Evolutionary conservation across 1,284 basidiomycete genomes (phyloP).

Genomic region (Microbotryum intermedium): DNA sequence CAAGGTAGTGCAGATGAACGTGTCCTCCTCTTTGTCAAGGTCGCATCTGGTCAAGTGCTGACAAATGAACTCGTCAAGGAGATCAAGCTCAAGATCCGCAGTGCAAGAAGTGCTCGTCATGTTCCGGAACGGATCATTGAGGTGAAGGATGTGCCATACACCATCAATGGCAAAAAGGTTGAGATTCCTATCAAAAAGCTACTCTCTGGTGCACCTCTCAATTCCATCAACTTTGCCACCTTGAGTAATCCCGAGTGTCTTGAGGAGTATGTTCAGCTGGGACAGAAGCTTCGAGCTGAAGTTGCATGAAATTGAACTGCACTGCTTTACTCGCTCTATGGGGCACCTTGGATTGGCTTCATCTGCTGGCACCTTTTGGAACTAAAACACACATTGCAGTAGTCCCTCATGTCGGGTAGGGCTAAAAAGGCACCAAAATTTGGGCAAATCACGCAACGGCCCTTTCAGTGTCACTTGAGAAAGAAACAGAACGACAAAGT

Average conservation of each 20-base stretch:
- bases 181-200: constrained; percentile 76
- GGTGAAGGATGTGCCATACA: constrained; percentile 67
- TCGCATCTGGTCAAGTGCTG: constrained; percentile 49
- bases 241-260: constrained; percentile 68
- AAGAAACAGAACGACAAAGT: too few species aligned
- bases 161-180: constrained; percentile 74
- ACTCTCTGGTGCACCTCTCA: constrained; percentile 12
- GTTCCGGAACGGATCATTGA: constrained; percentile 52
- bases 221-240: constrained; percentile 46
- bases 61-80: constrained; percentile 50
- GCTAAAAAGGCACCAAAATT: too few species aligned
- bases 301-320: constrained; percentile 27
- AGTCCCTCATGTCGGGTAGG: too few species aligned
- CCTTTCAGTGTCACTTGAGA: too few species aligned
- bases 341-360: too few species aligned
- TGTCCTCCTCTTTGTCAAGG: constrained; percentile 70
- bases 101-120: constrained; percentile 30
- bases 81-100: constrained; percentile 22
- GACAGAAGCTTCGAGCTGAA: constrained; percentile 47
- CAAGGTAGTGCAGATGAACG: constrained; percentile 65
- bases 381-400: too few species aligned
- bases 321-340: too few species aligned
- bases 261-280: constrained; percentile 54
- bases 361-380: too few species aligned
- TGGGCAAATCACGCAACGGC: too few species aligned